A percentile compares a stretch with the other conserved stretches of the same genome.
Conservation (phyloP, 441 rosid genomes). For the Pelargonium myrrhifolium region DNA sequence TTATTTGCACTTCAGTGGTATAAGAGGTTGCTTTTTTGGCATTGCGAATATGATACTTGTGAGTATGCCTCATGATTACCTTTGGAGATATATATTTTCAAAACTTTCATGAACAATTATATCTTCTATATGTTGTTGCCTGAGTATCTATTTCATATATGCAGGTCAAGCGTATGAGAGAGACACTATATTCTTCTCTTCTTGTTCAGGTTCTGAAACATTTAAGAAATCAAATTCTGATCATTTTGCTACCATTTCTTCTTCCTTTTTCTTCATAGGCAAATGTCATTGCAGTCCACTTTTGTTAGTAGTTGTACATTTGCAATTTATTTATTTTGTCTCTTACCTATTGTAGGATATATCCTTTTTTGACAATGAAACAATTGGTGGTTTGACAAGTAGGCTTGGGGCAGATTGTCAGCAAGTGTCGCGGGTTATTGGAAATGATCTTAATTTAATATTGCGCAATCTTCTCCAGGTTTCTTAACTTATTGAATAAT, state of each 20-base stretch:
- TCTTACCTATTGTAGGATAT: slow-evolving; percentile 50
- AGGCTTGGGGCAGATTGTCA: slow-evolving; percentile 98
- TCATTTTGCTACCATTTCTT: slow-evolving; percentile 9
- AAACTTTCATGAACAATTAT: slow-evolving; percentile 1
- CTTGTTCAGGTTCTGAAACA: slow-evolving; percentile 63
- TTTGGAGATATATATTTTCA: not conserved
- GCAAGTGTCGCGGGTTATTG: slow-evolving; percentile 93
- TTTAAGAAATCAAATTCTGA: slow-evolving; percentile 12
- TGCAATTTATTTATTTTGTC: slow-evolving; percentile 6
- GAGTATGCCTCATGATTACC: slow-evolving; percentile 29
- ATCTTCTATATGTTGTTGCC: slow-evolving; percentile 9
- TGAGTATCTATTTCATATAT: slow-evolving; percentile 13
- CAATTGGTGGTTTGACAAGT: slow-evolving; percentile 95
- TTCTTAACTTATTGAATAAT: slow-evolving; percentile 19
- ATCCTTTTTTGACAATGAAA: slow-evolving; percentile 85
- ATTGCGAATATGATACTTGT: slow-evolving; percentile 95
- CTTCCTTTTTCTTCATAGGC: too few species aligned
- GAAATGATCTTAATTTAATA: slow-evolving; percentile 85
- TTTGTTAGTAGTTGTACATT: slow-evolving; percentile 3
- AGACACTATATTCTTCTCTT: slow-evolving; percentile 76
- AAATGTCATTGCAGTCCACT: too few species aligned
- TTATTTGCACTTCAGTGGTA: slow-evolving; percentile 53
- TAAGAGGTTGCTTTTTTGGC: slow-evolving; percentile 87
- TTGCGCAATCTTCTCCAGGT: slow-evolving; percentile 89
- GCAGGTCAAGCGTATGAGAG: slow-evolving; percentile 95